Conservation (phyloP, 75 land plant species). For the Isoetes taiwanensis region DNA sequence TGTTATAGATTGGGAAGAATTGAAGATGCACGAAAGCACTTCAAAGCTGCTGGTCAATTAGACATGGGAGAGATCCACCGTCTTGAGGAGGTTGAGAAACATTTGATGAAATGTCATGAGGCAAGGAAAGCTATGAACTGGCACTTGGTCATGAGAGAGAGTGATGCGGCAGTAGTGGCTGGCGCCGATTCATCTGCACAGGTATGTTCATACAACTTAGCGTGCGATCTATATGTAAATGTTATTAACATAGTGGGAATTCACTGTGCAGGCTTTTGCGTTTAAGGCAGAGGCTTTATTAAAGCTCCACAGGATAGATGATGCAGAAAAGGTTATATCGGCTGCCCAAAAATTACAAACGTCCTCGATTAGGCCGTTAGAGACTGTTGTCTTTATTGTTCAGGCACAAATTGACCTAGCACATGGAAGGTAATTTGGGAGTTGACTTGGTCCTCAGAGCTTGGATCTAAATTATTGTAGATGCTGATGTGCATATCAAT, state of each 20-base stretch:
- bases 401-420: neutral
- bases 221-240: neutral
- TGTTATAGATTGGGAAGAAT: conserved; percentile 62
- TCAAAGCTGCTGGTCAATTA: conserved; percentile 29
- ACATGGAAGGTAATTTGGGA: neutral
- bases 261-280: neutral
- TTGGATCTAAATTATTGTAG: too few relatives aligned
- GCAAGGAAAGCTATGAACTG: conserved; percentile 59
- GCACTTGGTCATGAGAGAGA: conserved; percentile 58
- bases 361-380: too few relatives aligned
- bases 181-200: conserved; percentile 80
- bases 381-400: neutral
- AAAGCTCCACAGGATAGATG: neutral
- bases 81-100: conserved; percentile 46
- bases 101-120: conserved; percentile 47
- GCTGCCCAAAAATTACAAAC: neutral
- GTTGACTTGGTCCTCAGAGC: neutral
- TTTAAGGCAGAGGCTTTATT: neutral
- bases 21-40: conserved; percentile 53
- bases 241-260: neutral
- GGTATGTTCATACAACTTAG: conserved; percentile 20
- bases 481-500: neutral
- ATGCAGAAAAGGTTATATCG: neutral
- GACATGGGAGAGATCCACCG: conserved; percentile 47
- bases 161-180: conserved; percentile 55